Conservation (phyloP, 345 rosid species). For the Cardiospermum halicacabum region DNA sequence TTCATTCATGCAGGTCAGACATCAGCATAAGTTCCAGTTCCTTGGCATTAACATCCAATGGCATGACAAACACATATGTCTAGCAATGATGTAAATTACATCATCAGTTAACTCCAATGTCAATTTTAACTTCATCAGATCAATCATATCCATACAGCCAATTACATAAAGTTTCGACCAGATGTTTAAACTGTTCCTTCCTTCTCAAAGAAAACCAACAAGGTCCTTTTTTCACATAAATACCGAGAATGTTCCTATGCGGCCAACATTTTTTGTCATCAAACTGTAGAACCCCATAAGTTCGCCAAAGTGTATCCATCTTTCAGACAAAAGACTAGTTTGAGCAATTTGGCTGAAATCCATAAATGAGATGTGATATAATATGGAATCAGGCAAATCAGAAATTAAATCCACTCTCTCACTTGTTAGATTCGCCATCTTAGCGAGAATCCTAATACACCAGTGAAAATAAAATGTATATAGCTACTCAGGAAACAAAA, state of each 20-base stretch:
- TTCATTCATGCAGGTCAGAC: too few relatives aligned
- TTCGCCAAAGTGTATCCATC: slow-evolving; percentile 2
- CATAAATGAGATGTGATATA: background rate
- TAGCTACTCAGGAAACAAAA: too few relatives aligned
- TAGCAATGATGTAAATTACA: background rate
- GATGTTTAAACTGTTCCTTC: background rate
- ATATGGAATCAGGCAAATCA: slow-evolving; percentile 2
- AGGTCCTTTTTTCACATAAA: too few relatives aligned
- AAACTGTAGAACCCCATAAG: background rate
- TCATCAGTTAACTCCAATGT: background rate
- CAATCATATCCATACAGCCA: background rate
- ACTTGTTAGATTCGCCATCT: too few relatives aligned
- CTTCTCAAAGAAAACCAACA: too few relatives aligned
- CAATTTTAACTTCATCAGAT: background rate
- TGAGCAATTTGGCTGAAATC: background rate
- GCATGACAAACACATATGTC: background rate
- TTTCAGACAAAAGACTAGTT: background rate
- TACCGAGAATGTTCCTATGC: too few relatives aligned
- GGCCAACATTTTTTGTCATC: too few relatives aligned
- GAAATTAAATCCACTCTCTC: background rate
- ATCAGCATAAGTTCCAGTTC: background rate
- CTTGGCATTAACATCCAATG: background rate
- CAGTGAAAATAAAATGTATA: too few relatives aligned
- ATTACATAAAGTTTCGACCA: background rate
- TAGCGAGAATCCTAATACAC: too few relatives aligned